Conservation (phyloP, 768 basidiomycete genomes). For the Xerocomellus intermedius region DNA sequence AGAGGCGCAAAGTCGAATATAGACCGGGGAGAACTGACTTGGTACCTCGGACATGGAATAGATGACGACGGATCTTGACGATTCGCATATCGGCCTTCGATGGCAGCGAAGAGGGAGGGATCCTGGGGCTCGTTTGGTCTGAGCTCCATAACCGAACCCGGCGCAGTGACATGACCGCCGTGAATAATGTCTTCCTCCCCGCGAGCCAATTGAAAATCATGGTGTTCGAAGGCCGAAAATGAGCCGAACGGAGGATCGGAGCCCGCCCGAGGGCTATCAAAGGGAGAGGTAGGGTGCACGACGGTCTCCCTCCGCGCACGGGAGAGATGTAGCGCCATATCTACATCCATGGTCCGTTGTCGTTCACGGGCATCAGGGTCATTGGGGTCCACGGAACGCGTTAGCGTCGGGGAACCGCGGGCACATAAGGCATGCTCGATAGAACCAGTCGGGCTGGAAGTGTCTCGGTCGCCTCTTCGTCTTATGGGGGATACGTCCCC, state of each 20-base stretch:
- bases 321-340: slow-evolving; percentile 83
- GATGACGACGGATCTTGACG: slow-evolving; percentile 27
- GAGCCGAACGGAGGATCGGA: slow-evolving; percentile 36
- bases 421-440: slow-evolving; percentile 41
- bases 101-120: slow-evolving; percentile 42
- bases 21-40: slow-evolving; percentile 53
- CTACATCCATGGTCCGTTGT: slow-evolving; percentile 91
- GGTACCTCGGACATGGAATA: slow-evolving; percentile 61
- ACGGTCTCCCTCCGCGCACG: slow-evolving; percentile 67
- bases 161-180: not conserved
- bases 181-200: slow-evolving; percentile 24
- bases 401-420: slow-evolving; percentile 61
- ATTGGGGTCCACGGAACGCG: slow-evolving; percentile 62
- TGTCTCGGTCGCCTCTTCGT: slow-evolving; percentile 33
- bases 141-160: slow-evolving; percentile 27
- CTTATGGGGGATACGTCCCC: slow-evolving; percentile 39
- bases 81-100: slow-evolving; percentile 20
- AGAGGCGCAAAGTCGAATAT: slow-evolving; percentile 72
- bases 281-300: slow-evolving; percentile 36
- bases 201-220: slow-evolving; percentile 42
- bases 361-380: slow-evolving; percentile 79
- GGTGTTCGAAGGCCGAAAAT: slow-evolving; percentile 51
- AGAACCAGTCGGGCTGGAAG: slow-evolving; percentile 40
- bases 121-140: slow-evolving; percentile 47
- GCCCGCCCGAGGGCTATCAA: slow-evolving; percentile 30